Evolutionary conservation across 768 basidiomycete species (phyloP).

Genomic region (Cyclocybe cylindracea): DNA sequence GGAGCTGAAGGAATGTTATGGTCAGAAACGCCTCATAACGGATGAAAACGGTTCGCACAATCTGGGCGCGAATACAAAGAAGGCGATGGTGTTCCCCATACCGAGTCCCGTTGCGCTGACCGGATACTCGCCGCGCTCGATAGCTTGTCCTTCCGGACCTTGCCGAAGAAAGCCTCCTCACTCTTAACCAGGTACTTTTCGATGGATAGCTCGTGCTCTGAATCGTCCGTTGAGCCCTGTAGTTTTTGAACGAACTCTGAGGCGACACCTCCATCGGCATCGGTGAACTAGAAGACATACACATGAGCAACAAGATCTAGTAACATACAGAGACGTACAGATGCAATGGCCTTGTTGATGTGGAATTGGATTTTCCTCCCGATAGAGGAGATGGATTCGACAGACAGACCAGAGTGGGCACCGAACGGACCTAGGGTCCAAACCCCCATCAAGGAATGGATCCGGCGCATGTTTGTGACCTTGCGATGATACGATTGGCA

Average conservation of each 20-base stretch:
- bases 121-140: slow-evolving; percentile 78
- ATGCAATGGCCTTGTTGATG: slow-evolving; percentile 92
- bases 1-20: slow-evolving; percentile 36
- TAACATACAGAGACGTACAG: slow-evolving; percentile 46
- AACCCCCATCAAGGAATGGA: slow-evolving; percentile 74
- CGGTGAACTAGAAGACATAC: slow-evolving; percentile 71
- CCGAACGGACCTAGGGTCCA: slow-evolving; percentile 78
- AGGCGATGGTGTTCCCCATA: slow-evolving; percentile 73
- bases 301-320: not conserved
- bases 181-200: slow-evolving; percentile 90
- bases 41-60: slow-evolving; percentile 50
- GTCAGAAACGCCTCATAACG: not conserved
- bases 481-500: slow-evolving; percentile 81
- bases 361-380: slow-evolving; percentile 88
- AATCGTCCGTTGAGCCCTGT: slow-evolving; percentile 76
- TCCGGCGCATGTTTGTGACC: slow-evolving; percentile 76
- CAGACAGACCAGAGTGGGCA: slow-evolving; percentile 75
- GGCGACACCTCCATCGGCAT: slow-evolving; percentile 90
- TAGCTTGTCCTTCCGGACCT: slow-evolving; percentile 86
- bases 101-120: slow-evolving; percentile 78
- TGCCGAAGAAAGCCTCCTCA: slow-evolving; percentile 92
- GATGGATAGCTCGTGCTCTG: slow-evolving; percentile 88
- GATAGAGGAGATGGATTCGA: slow-evolving; percentile 91
- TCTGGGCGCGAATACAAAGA: slow-evolving; percentile 72
- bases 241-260: slow-evolving; percentile 87